phyloP scores from a whole-genome alignment of 345 rosid species.

The Laguncularia racemosa region DNA sequence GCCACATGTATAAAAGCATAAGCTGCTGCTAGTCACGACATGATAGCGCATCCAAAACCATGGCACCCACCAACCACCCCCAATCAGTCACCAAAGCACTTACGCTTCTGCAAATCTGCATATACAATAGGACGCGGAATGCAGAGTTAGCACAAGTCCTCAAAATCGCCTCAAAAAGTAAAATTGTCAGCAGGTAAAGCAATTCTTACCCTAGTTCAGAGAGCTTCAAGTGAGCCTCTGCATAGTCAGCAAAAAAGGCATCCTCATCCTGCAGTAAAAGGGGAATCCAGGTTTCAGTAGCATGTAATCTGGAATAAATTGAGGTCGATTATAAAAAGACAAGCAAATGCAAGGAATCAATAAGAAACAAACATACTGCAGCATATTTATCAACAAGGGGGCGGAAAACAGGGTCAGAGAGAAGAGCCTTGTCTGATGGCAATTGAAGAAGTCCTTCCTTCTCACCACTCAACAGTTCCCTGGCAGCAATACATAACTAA shows the following conservation, averaged over 20 bases:
- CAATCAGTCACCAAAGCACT: background rate
- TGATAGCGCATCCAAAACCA: too few relatives aligned
- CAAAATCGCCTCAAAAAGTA: background rate
- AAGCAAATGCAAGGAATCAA: background rate
- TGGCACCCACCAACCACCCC: background rate
- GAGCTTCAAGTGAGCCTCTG: constrained; percentile 78
- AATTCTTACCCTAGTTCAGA: constrained; percentile 83
- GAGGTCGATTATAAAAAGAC: background rate
- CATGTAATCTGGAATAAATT: background rate
- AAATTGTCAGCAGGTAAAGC: background rate
- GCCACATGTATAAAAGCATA: too few relatives aligned
- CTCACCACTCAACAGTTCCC: constrained; percentile 82
- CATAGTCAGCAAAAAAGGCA: constrained; percentile 76
- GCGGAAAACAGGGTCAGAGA: constrained; percentile 81
- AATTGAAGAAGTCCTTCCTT: constrained; percentile 79
- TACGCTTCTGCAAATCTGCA: constrained; percentile 60
- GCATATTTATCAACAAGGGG: constrained; percentile 92
- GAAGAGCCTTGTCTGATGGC: constrained; percentile 76
- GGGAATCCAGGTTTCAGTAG: too few relatives aligned
- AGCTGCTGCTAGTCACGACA: too few relatives aligned
- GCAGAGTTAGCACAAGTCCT: background rate
- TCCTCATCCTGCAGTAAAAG: constrained; percentile 64
- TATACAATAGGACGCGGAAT: background rate
- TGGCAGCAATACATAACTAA: constrained; percentile 8
- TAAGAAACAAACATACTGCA: constrained; percentile 20